Evolutionary conservation across 148 eudicot genomes (phyloP), one percentile per base, ranked within the genome.

Genomic region (Vaccinium corymbosum): DNA sequence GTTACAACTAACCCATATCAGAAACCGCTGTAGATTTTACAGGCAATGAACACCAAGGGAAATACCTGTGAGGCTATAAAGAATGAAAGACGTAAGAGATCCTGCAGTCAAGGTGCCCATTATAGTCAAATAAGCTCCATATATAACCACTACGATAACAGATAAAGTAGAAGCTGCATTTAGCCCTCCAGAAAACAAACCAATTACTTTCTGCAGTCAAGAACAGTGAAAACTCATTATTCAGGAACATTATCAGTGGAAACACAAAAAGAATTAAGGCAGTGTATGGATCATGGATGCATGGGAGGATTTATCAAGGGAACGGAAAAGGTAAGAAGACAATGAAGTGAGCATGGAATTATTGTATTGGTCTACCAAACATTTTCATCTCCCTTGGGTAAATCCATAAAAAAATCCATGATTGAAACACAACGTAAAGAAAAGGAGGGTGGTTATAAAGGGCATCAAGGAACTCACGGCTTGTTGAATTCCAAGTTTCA

Each of bases 401-500:
- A 27, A 25, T 68, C 38, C 73, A 17, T 68, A 1, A 22, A 25
- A 1, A 66, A 27, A 68, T 29, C 73, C 73, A 68, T 68, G 73
- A 68, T 27, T 1, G 12, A 10, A 66, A 66, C 16, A 66, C 35
- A 66, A 32, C 4, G 32, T 11, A 25, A 66, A 25, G 42, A 68
- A 25, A 64, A 64, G 78, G 51, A 42, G 49, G n/a, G 32, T 29
- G 32, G n/a, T 22, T 17, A 12, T 50, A 51, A 76, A 76, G 10
- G 15, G 35, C 42, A 27, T 78, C 59, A 25, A 56, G 74, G 84
- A 81, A 89, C 98, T 86, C 83, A 95, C 98, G 49, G 97, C 98
- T 86, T 94, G 95, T 88, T 85, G 89, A 48, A 95, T 90, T 83
- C 98, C 98, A 83, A 94, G 91, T 79, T 87, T 88, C 81, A 95